Conservation (phyloP, 2,329 filamentous ascomycete genomes). For the Fusarium kyushuense region DNA sequence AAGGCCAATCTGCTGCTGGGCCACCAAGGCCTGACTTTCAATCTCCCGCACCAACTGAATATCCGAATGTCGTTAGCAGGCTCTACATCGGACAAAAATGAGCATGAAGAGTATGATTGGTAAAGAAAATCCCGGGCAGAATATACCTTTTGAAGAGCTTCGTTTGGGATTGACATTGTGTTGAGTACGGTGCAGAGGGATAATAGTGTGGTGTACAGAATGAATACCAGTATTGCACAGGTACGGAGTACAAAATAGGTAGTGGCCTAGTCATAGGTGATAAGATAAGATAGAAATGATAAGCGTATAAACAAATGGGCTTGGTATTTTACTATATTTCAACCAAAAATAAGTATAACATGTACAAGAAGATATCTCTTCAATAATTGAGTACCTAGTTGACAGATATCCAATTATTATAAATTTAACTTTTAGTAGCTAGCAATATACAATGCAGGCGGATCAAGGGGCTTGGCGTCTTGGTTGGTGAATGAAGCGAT, state of each 20-base stretch:
- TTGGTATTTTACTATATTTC: neutral
- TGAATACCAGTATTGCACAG: neutral
- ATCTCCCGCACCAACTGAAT: conserved; percentile 89
- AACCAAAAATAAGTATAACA: neutral
- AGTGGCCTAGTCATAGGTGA: neutral
- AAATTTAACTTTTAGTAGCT: neutral
- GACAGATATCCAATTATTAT: too few relatives aligned
- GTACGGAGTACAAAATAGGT: neutral
- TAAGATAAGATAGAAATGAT: neutral
- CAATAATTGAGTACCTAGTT: too few relatives aligned
- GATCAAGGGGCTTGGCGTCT: neutral
- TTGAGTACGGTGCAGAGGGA: neutral
- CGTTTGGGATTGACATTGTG: conserved; percentile 92
- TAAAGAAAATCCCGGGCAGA: too few relatives aligned
- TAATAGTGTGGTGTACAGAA: neutral
- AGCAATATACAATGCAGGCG: neutral
- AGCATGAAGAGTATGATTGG: too few relatives aligned
- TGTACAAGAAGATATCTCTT: neutral
- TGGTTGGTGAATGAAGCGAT: too few relatives aligned
- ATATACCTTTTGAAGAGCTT: conserved; percentile 89
- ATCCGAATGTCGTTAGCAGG: neutral
- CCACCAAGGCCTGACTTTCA: conserved; percentile 85
- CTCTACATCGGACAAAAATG: neutral
- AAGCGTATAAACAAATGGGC: neutral
- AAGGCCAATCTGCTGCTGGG: conserved; percentile 91